Base-by-base conservation (phyloP, 345 rosid species). In the Xanthoceras sorbifolium region DNA sequence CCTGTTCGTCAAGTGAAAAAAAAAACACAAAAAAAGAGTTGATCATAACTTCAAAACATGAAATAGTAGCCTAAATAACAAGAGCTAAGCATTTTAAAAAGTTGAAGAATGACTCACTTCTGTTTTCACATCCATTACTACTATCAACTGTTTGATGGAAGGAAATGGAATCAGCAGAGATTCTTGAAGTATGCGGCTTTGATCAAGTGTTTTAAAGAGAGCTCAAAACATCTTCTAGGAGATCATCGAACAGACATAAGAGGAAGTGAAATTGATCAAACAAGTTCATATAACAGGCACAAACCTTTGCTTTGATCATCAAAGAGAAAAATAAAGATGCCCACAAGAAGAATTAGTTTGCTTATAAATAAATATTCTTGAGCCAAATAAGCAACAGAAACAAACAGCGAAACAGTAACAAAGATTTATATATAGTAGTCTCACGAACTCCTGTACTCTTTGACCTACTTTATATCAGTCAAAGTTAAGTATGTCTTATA, bases 71-170 rank as follows among this genome's bases (percentile, higher is more conserved):
- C 61, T 18, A 9, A 29, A 69, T 29, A 50, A 55, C 31, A 54
- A 71, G 26, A 54, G 57, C 12, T 54, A 1, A 54, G 9, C 60
- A 70, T 26, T 20, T 12, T n/a, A 25, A 25, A 60, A 54, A 61
- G 20, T 55, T 42, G n/a, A 52, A 42, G 46, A 22, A 10, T 18
- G 2, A 61, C 76, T 61, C 25, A 61, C 76, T 28, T 61, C 42
- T 38, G 59, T 73, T 36, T 73, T 61, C 67, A 73, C 26, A 61
- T 73, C 76, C 76, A 61, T 26, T 73, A 12, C 31, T 5, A 23
- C 57, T 61, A 5, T 29, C 57, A 42, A 25, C 20, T 44, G 20
- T 26, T 2, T 54, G 46, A 54, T 9, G 40, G 10, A 71, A 55
- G 48, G 5, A 17, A 50, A 52, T 9, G 26, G 22, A 46, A 26